Conservation (phyloP, 2,329 filamentous ascomycete genomes). For the Aspergillus chevalieri region DNA sequence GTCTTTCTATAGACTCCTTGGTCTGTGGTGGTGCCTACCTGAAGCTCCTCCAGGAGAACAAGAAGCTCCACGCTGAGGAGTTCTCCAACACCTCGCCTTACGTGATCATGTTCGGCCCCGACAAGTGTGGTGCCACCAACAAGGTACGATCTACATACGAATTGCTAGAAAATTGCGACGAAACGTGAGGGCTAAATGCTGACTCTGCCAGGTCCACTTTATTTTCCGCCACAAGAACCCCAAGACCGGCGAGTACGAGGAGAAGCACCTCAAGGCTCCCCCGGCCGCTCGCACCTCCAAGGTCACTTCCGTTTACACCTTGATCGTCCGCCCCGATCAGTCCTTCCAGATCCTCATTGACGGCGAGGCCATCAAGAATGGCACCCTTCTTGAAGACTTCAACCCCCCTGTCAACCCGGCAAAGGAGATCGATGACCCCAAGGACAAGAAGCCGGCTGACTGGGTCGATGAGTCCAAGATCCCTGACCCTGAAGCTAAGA, state of each 20-base stretch:
- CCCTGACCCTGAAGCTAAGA: conserved; percentile 82
- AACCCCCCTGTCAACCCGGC: conserved; percentile 84
- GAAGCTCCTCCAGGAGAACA: conserved; percentile 97
- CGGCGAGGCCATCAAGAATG: conserved; percentile 79
- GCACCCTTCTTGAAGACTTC: conserved; percentile 91
- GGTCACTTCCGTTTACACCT: conserved; percentile 89
- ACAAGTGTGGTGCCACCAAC: conserved; percentile 99
- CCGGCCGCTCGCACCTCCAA: conserved; percentile 85
- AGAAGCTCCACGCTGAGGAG: conserved; percentile 92
- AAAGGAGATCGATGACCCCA: conserved; percentile 88
- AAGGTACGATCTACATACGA: conserved; percentile 60
- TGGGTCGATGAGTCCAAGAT: conserved; percentile 96
- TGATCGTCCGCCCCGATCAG: conserved; percentile 95
- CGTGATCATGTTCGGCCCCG: conserved; percentile 99
- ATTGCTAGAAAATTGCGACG: neutral
- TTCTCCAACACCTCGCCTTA: conserved; percentile 97
- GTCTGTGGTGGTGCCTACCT: conserved; percentile 98
- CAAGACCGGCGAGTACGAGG: conserved; percentile 98
- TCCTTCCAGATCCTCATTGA: conserved; percentile 90
- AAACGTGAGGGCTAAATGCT: conserved; percentile 1
- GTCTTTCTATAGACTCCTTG: conserved; percentile 63
- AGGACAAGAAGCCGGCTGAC: conserved; percentile 88
- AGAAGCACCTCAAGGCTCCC: conserved; percentile 90
- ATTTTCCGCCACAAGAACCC: conserved; percentile 99
- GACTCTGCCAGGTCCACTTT: conserved; percentile 59